These are phyloP conservation scores for Eutrema salsugineum DNA, from an alignment of 441 rosid species.

Conservation along the genomic window DNA sequence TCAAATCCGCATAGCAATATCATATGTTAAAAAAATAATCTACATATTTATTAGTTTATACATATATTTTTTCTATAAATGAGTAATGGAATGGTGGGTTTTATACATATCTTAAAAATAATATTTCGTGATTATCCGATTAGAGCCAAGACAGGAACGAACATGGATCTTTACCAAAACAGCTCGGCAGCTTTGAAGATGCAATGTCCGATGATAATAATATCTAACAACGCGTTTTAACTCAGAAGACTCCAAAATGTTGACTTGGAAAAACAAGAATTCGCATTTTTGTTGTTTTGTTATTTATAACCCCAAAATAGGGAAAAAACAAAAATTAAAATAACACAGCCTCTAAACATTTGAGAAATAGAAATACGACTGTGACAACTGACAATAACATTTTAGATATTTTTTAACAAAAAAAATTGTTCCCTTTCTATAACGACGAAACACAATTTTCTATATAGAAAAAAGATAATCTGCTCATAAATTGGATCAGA, in stretches of 20 bases:
- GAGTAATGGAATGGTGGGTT: neutral
- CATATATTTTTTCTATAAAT: neutral
- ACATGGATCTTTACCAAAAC: constrained; percentile 22
- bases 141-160: neutral
- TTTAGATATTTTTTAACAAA: neutral
- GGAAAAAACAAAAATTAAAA: neutral
- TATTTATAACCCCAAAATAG: neutral
- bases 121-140: neutral
- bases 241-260: constrained; percentile 23
- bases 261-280: constrained; percentile 13
- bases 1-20: no score
- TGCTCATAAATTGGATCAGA: neutral
- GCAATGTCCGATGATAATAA: constrained; percentile 15
- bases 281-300: constrained; percentile 15
- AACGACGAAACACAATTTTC: neutral
- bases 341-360: neutral
- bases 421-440: neutral
- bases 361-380: neutral
- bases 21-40: no score
- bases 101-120: neutral
- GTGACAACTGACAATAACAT: neutral
- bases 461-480: no score
- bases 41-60: neutral
- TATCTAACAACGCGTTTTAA: constrained; percentile 30
- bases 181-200: constrained; percentile 27